Percentiles rank a stretch among this genome's conserved stretches.
Conservation (phyloP, 495 filamentous ascomycete genomes). For the Pseudoneurospora amorphoporcata region DNA sequence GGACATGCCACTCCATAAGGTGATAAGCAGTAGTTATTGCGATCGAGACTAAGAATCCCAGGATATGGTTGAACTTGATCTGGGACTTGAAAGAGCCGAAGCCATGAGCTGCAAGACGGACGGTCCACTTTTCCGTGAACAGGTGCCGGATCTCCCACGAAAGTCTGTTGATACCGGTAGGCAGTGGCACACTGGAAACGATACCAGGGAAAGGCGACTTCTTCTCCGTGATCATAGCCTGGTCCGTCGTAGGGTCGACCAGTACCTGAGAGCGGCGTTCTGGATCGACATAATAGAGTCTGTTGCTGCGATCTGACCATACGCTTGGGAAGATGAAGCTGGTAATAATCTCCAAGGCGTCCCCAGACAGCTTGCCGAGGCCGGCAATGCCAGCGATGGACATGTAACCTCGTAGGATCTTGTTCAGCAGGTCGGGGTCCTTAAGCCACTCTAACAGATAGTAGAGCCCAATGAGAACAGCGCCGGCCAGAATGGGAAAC, state of each 20-base stretch:
- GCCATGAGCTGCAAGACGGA: constrained; percentile 31
- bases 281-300: constrained; percentile 36
- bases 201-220: constrained; percentile 35
- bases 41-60: constrained; percentile 51
- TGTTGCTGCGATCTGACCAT: constrained; percentile 38
- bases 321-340: constrained; percentile 63
- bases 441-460: constrained; percentile 82
- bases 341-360: constrained; percentile 51
- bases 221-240: constrained; percentile 16
- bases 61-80: constrained; percentile 32
- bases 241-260: constrained; percentile 5
- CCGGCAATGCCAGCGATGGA: constrained; percentile 68
- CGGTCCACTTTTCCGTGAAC: constrained; percentile 37
- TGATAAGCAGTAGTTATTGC: constrained; percentile 57
- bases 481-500: constrained; percentile 73
- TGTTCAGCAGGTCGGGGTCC: constrained; percentile 72
- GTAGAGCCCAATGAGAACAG: constrained; percentile 67
- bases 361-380: constrained; percentile 56
- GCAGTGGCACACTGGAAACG: constrained; percentile 22
- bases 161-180: constrained; percentile 9
- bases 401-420: constrained; percentile 77
- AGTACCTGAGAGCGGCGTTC: constrained; percentile 15
- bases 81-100: constrained; percentile 23
- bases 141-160: constrained; percentile 38
- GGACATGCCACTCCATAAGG: constrained; percentile 53